Evolutionary conservation across 371 early-diverging fungal genomes (phyloP).

Genomic region (Umbelopsis sp.): DNA sequence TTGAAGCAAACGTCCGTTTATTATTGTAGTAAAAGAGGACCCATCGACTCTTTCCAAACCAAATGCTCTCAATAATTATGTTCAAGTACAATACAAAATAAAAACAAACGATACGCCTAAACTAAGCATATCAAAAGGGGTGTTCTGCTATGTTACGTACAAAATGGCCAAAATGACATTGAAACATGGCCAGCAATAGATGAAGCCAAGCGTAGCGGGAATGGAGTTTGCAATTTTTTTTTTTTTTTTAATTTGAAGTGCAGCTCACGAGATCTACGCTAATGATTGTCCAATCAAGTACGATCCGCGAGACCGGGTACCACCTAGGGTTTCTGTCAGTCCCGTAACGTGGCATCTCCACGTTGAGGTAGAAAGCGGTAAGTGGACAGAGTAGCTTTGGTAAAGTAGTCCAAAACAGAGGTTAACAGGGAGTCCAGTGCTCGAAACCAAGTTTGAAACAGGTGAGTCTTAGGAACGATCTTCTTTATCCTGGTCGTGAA

Average conservation of each 20-base stretch:
- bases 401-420: constrained; percentile 1
- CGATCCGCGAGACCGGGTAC: constrained; percentile 16
- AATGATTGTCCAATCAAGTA: constrained; percentile 7
- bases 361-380: neutral
- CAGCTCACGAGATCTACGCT: constrained; percentile 17
- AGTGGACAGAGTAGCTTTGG: neutral
- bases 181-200: constrained; percentile 7
- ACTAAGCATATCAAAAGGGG: neutral
- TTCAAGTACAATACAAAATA: no score
- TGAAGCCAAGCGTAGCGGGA: neutral
- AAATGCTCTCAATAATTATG: no score
- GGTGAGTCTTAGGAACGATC: neutral
- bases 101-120: neutral
- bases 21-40: no score
- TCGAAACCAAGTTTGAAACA: constrained; percentile 4
- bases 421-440: neutral
- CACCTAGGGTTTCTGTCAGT: neutral
- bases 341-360: neutral
- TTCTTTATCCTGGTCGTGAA: neutral
- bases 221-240: no score
- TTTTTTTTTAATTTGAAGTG: neutral
- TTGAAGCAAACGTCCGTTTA: no score
- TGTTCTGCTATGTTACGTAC: neutral
- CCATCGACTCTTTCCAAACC: no score
- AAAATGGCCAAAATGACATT: neutral